phyloP scores from a whole-genome alignment of 208 protist species.

The Spongospora subterranea region DNA sequence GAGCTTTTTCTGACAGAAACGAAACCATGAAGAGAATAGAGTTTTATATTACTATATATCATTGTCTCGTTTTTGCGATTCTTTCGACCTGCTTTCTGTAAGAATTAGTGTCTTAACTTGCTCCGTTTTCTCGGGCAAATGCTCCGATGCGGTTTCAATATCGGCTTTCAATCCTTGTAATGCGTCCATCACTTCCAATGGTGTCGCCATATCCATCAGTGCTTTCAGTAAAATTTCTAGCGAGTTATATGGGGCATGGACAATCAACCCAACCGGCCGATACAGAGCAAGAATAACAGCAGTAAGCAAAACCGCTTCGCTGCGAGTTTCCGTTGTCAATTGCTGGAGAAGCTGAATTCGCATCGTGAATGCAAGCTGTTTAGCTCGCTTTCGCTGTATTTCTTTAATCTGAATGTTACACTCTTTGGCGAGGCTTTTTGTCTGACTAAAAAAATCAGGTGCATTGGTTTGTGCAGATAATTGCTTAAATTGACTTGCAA shows the following conservation, averaged over 20 bases:
- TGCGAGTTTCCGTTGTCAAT: not conserved
- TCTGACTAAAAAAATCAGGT: not conserved
- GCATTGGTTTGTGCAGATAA: not conserved
- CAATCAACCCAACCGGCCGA: not conserved
- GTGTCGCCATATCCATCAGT: not conserved
- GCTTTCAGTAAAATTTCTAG: not conserved
- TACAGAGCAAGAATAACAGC: not conserved
- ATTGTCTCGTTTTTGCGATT: not conserved
- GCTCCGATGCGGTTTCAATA: not conserved
- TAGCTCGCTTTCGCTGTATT: not conserved
- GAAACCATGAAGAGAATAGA: not conserved
- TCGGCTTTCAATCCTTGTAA: not conserved
- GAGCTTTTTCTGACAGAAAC: not conserved
- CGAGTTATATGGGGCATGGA: not conserved
- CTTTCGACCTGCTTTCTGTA: not conserved
- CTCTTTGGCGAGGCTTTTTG: not conserved
- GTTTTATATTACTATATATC: not conserved
- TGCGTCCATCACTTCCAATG: not conserved
- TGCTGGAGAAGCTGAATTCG: not conserved
- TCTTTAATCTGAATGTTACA: constrained; percentile 33
- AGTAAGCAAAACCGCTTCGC: not conserved
- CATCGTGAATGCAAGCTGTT: not conserved
- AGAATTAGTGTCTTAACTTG: not conserved
- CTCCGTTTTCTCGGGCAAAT: not conserved
- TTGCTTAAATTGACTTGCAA: not conserved